These are phyloP conservation scores for Thinopyrum elongatum DNA, from an alignment of 176 grass and related monocot species.

Conservation along the genomic window DNA sequence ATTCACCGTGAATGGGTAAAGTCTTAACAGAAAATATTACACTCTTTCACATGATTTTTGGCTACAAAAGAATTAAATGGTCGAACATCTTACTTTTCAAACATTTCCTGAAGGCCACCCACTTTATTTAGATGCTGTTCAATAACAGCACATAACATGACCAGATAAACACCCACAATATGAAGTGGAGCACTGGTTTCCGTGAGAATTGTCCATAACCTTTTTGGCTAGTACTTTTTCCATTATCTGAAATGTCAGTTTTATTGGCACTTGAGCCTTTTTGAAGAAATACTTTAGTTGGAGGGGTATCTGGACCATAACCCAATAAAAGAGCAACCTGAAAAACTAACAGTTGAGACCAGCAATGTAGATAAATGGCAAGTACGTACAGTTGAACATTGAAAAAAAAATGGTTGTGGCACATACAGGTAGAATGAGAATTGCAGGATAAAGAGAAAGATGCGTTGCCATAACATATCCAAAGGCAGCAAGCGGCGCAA, in stretches of 20 bases:
- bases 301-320: conserved; percentile 79
- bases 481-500: conserved; percentile 86
- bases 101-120: conserved; percentile 77
- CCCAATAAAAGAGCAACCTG: conserved; percentile 82
- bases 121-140: conserved; percentile 65
- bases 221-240: conserved; percentile 25
- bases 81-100: conserved; percentile 64
- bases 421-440: conserved; percentile 80
- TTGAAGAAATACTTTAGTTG: conserved; percentile 57
- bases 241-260: conserved; percentile 3
- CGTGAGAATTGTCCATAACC: conserved; percentile 47
- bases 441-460: conserved; percentile 79
- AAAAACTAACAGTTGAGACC: conserved; percentile 1
- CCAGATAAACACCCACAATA: conserved; percentile 72
- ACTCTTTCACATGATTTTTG: background rate
- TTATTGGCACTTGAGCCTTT: conserved; percentile 38
- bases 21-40: background rate
- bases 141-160: conserved; percentile 68
- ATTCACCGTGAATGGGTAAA: background rate
- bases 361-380: conserved; percentile 8
- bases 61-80: background rate
- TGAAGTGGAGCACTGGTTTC: conserved; percentile 57
- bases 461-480: conserved; percentile 93
- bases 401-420: background rate
- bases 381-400: background rate